Conservation (phyloP, 441 rosid species). For the Populus tomentosa region DNA sequence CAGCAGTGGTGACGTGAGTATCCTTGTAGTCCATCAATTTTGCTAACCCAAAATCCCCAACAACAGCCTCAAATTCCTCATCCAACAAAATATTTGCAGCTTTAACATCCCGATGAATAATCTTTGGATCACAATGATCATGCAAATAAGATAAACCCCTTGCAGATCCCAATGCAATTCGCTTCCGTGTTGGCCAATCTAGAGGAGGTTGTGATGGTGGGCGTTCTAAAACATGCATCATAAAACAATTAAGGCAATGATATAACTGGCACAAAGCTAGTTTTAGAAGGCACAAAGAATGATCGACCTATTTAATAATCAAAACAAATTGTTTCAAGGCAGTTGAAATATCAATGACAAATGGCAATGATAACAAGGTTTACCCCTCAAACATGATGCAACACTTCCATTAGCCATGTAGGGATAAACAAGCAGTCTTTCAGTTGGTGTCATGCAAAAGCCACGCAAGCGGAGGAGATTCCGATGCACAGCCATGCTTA, state of each 20-base stretch:
- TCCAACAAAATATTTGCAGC: too few relatives aligned
- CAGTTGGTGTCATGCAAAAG: slow-evolving; percentile 97
- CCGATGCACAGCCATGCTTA: slow-evolving; percentile 95
- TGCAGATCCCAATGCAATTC: slow-evolving; percentile 72
- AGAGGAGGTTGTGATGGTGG: slow-evolving; percentile 69
- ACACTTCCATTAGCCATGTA: slow-evolving; percentile 98
- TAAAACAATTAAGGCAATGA: background rate
- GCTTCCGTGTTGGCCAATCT: slow-evolving; percentile 74
- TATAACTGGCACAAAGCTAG: background rate
- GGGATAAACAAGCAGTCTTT: slow-evolving; percentile 84
- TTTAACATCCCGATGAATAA: too few relatives aligned
- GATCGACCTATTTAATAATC: background rate
- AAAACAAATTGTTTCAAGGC: slow-evolving; percentile 1
- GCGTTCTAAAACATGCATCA: slow-evolving; percentile 48
- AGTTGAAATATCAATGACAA: background rate
- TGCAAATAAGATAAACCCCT: slow-evolving; percentile 75
- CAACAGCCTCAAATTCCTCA: too few relatives aligned
- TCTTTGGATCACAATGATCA: too few relatives aligned
- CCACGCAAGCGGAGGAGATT: slow-evolving; percentile 82
- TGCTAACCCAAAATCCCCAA: too few relatives aligned
- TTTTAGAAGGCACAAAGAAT: background rate
- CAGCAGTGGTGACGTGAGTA: too few relatives aligned
- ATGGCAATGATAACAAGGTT: background rate
- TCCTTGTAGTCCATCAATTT: too few relatives aligned
- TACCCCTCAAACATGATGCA: slow-evolving; percentile 90